Percentiles rank a stretch among this genome's conserved stretches.
Evolutionary conservation across 2,329 filamentous ascomycete species (phyloP).

Genomic region (Colletotrichum sidae): DNA sequence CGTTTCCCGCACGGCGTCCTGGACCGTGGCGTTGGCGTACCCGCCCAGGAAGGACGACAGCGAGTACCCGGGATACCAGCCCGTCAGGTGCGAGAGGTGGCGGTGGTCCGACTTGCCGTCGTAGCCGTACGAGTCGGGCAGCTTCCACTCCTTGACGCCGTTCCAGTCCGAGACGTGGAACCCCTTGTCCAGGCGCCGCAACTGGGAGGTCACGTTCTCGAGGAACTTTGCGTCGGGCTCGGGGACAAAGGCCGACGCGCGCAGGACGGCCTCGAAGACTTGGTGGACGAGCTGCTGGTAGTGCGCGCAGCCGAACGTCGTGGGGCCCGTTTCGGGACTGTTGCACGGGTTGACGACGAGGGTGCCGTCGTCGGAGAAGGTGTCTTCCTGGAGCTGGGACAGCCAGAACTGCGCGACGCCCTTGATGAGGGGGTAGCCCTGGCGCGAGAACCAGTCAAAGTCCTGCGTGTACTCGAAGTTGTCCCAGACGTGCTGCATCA

Average conservation of each 20-base stretch:
- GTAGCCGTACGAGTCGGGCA: slow-evolving; percentile 45
- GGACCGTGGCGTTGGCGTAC: slow-evolving; percentile 56
- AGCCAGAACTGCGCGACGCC: slow-evolving; percentile 68
- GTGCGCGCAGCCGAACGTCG: slow-evolving; percentile 65
- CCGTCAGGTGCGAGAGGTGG: slow-evolving; percentile 66
- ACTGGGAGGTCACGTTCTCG: slow-evolving; percentile 51
- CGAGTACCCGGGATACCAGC: slow-evolving; percentile 66
- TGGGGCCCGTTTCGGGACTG: slow-evolving; percentile 67
- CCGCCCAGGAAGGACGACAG: slow-evolving; percentile 56
- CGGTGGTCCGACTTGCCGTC: slow-evolving; percentile 44
- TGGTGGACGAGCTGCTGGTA: slow-evolving; percentile 64
- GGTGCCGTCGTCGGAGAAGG: slow-evolving; percentile 60
- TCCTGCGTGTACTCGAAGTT: slow-evolving; percentile 66
- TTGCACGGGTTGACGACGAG: slow-evolving; percentile 69
- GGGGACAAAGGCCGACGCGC: slow-evolving; percentile 39
- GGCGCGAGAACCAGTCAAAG: slow-evolving; percentile 55
- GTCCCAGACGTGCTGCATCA: slow-evolving; percentile 70
- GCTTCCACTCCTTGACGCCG: slow-evolving; percentile 50
- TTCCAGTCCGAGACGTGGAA: slow-evolving; percentile 46
- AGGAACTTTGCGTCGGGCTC: slow-evolving; percentile 47
- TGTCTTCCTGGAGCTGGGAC: slow-evolving; percentile 62
- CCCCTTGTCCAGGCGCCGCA: slow-evolving; percentile 49
- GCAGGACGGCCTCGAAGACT: slow-evolving; percentile 52
- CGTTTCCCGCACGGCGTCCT: slow-evolving; percentile 57
- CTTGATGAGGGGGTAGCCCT: slow-evolving; percentile 66